A percentile compares a stretch with the other conserved stretches of the same genome.
phyloP scores from a whole-genome alignment of 805 yeast genomes.

The Metschnikowia hibisci region DNA sequence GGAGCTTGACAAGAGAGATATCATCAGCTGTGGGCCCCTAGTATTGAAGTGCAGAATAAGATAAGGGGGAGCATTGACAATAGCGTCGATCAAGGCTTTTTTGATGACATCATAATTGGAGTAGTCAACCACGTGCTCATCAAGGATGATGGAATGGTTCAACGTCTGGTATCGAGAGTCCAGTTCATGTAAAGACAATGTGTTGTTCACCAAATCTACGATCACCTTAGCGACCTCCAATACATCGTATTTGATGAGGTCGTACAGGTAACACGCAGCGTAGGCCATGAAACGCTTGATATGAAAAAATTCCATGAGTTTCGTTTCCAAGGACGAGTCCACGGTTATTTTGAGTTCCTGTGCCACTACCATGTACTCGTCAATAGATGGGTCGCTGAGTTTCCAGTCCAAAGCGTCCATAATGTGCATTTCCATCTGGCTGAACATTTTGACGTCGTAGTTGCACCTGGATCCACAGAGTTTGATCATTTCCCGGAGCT shows the following conservation, averaged over 20 bases:
- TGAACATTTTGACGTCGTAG: slow-evolving; percentile 43
- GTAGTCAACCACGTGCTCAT: slow-evolving; percentile 6
- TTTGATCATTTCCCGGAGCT: slow-evolving; percentile 55
- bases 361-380: slow-evolving; percentile 32
- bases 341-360: slow-evolving; percentile 38
- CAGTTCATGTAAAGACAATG: slow-evolving; percentile 19
- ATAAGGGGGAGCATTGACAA: slow-evolving; percentile 12
- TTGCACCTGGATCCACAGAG: slow-evolving; percentile 63
- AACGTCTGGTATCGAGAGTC: slow-evolving; percentile 25
- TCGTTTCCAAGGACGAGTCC: slow-evolving; percentile 9
- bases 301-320: slow-evolving; percentile 35
- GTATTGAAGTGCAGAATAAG: slow-evolving; percentile 13
- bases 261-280: slow-evolving; percentile 44
- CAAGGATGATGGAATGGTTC: slow-evolving; percentile 11
- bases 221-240: slow-evolving; percentile 26
- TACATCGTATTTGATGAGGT: slow-evolving; percentile 23
- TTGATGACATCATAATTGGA: slow-evolving; percentile 9
- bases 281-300: slow-evolving; percentile 50
- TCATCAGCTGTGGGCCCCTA: slow-evolving; percentile 15
- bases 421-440: slow-evolving; percentile 77
- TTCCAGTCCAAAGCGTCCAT: slow-evolving; percentile 70
- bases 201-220: slow-evolving; percentile 31
- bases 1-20: slow-evolving; percentile 6
- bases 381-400: slow-evolving; percentile 55
- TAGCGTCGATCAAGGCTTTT: slow-evolving; percentile 8